Conservation (phyloP, 116 monocot genomes). For the Cymodocea nodosa region DNA sequence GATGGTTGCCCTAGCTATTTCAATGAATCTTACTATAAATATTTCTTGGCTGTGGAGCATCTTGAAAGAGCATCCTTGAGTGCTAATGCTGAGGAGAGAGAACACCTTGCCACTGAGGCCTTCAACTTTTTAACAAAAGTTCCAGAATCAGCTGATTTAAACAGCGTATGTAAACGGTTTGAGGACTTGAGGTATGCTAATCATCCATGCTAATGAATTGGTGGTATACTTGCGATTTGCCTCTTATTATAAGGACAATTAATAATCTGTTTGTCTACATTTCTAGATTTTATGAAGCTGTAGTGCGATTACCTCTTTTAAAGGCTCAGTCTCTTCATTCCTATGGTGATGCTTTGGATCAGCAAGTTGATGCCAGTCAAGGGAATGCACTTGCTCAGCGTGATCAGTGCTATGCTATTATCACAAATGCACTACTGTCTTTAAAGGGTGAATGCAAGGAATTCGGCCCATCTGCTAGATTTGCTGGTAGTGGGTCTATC, state of each 20-base stretch:
- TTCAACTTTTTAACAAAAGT: conserved; percentile 57
- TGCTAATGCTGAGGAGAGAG: conserved; percentile 40
- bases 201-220: background rate
- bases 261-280: background rate
- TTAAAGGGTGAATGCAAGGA: conserved; percentile 39
- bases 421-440: conserved; percentile 62
- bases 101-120: conserved; percentile 79
- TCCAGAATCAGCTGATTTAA: conserved; percentile 80
- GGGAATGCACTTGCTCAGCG: conserved; percentile 36
- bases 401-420: conserved; percentile 72
- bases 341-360: conserved; percentile 41
- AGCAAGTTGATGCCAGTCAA: conserved; percentile 37
- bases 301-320: conserved; percentile 77
- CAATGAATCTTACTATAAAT: conserved; percentile 85
- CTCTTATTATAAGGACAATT: background rate
- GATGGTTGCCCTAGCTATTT: conserved; percentile 94
- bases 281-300: conserved; percentile 92
- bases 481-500: conserved; percentile 24
- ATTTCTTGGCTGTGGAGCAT: conserved; percentile 83
- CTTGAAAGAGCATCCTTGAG: conserved; percentile 68
- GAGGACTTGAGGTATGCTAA: conserved; percentile 69
- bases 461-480: conserved; percentile 18
- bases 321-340: conserved; percentile 81
- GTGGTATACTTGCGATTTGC: background rate
- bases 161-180: conserved; percentile 76